Conservation (phyloP, 495 filamentous ascomycete genomes). For the Hyphodiscus hymeniophilus region DNA sequence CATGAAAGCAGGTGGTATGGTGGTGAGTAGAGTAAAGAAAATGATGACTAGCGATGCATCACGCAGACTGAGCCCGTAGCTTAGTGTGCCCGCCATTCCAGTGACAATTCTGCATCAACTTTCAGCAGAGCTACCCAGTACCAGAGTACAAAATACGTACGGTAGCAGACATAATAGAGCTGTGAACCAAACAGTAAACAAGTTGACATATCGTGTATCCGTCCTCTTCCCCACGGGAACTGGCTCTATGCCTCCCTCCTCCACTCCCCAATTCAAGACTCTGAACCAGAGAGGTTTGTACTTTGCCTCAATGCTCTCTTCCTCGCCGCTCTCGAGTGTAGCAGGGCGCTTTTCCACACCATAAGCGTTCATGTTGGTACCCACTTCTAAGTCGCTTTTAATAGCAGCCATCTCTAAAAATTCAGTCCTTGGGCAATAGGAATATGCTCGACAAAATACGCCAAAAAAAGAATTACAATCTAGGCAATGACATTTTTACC, state of each 20-base stretch:
- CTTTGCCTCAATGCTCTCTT: not conserved
- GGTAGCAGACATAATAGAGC: constrained; percentile 31
- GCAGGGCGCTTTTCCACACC: no score
- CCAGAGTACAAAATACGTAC: constrained; percentile 22
- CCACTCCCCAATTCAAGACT: constrained; percentile 26
- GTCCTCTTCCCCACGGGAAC: constrained; percentile 43
- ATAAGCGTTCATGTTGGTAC: no score
- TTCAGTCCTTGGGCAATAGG: no score
- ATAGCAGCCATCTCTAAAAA: no score
- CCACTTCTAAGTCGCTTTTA: no score
- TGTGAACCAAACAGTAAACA: constrained; percentile 38
- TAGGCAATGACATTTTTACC: no score
- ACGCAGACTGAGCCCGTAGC: constrained; percentile 37
- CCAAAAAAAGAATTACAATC: no score
- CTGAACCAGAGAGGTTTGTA: not conserved
- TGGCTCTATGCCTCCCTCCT: constrained; percentile 41
- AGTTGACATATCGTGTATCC: constrained; percentile 35
- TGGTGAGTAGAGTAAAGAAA: constrained; percentile 38
- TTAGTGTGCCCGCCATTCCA: constrained; percentile 42
- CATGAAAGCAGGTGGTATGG: not conserved
- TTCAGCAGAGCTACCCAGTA: not conserved
- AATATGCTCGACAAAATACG: no score
- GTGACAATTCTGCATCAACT: constrained; percentile 39
- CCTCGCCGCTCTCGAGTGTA: not conserved
- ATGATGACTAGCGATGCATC: constrained; percentile 42